Evolutionary conservation across 352 stramenopile genomes (phyloP).

Genomic region (Sclerospora graminicola): DNA sequence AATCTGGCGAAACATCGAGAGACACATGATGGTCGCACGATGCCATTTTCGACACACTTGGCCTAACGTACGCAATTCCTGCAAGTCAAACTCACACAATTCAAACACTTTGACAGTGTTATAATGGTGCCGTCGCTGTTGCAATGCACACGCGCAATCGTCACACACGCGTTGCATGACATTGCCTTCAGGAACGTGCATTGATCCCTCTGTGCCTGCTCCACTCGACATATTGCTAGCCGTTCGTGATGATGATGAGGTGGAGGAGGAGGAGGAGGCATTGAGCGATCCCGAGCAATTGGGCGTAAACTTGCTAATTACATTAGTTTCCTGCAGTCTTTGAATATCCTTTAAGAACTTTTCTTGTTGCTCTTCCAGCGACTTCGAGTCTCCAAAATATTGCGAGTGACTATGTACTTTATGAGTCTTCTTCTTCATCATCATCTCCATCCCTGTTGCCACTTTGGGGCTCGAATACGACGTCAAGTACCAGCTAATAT

Average conservation of each 20-base stretch:
- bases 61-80: conserved; percentile 57
- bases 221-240: conserved; percentile 9
- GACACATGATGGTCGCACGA: conserved; percentile 77
- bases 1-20: conserved; percentile 85
- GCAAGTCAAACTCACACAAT: conserved; percentile 67
- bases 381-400: conserved; percentile 7
- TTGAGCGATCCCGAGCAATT: conserved; percentile 26
- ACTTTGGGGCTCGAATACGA: conserved; percentile 35
- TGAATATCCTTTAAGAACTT: conserved; percentile 68
- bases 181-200: conserved; percentile 51
- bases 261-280: too few species aligned
- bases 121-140: conserved; percentile 78
- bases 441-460: conserved; percentile 3
- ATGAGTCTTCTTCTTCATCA: background rate
- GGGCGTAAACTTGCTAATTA: conserved; percentile 70
- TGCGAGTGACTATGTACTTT: conserved; percentile 3
- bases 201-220: conserved; percentile 28
- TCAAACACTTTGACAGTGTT: conserved; percentile 82
- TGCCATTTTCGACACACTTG: conserved; percentile 84
- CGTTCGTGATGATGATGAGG: conserved; percentile 16
- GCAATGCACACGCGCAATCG: conserved; percentile 65
- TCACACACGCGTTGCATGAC: conserved; percentile 77
- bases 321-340: conserved; percentile 43
- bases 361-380: conserved; percentile 38
- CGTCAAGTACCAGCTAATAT: conserved; percentile 76